Percentiles rank a stretch among this genome's conserved stretches.
Evolutionary conservation across 169 alveolate genomes (phyloP).

Genomic region (Plasmodium reichenowi): DNA sequence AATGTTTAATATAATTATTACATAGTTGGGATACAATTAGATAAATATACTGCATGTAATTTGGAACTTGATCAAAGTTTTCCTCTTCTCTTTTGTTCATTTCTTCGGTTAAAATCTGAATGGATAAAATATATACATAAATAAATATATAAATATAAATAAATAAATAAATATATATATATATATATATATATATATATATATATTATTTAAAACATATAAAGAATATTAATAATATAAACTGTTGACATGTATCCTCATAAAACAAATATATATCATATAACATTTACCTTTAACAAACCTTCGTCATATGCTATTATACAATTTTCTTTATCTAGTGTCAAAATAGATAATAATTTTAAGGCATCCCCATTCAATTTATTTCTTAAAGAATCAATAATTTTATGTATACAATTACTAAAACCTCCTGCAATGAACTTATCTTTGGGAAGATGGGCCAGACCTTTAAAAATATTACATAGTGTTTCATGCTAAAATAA

Average conservation of each 20-base stretch:
- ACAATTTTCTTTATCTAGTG: conserved; percentile 55
- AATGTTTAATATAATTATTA: conserved; percentile 30
- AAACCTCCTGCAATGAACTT: conserved; percentile 30
- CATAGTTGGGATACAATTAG: conserved; percentile 33
- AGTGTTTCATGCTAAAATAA: conserved; percentile 35
- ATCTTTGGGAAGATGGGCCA: conserved; percentile 29
- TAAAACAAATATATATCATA: background rate
- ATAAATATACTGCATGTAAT: conserved; percentile 13
- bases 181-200: background rate
- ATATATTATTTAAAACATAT: too few relatives aligned
- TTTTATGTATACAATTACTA: conserved; percentile 47
- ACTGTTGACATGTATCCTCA: background rate
- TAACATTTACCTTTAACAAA: conserved; percentile 27
- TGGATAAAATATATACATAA: background rate
- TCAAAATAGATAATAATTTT: conserved; percentile 28
- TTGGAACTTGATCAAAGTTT: conserved; percentile 36
- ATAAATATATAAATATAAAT: background rate
- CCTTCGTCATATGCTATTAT: conserved; percentile 76
- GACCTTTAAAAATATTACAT: conserved; percentile 49
- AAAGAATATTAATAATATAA: too few relatives aligned
- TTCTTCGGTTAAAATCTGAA: conserved; percentile 45
- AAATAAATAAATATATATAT: background rate
- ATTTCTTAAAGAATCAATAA: conserved; percentile 20
- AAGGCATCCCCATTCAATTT: conserved; percentile 36
- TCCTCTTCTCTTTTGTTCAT: conserved; percentile 23